Base-by-base conservation (phyloP, 164 flowering plant species). In the Magnolia kwangsiensis region DNA sequence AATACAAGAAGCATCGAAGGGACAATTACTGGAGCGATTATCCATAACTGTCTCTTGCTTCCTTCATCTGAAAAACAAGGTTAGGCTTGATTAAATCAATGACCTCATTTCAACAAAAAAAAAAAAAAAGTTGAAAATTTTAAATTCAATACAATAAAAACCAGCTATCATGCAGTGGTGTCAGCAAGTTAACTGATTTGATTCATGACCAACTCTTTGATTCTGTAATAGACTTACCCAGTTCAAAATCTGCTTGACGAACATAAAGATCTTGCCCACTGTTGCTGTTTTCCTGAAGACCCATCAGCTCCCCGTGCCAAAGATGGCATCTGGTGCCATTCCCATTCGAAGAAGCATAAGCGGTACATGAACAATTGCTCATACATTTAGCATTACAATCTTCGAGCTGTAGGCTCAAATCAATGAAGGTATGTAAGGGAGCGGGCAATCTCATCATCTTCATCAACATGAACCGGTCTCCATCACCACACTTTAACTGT, bases 391-490 rank as follows among this genome's bases (percentile, higher is more conserved):
- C 3, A 0, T 20, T 13, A 19, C 77, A 67, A 7, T 67, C 63
- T 55, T 55, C 10, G 16, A 11, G 4, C 23, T 50, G 14, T 18
- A 21, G 69, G 27, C 58, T 23, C 59, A 21, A 50, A 63, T 7
- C 64, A 0, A 11, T 18, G 58, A 74, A 20, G 58, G 37, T n/a
- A n/a, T 7, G 1, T 8, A 71, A 51, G 23, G 27, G 29, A 13
- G 85, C 85, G 0, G 88, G 89, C 75, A 85, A 37, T 71, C 84
- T 85, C 51, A 85, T n/a, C 11, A 67, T 78, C 3, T 21, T 16
- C 29, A 76, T 21, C 31, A 8, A 14, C 11, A 58, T 16, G 51
- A 76, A 76, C 45, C 23, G 68, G 21, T 76, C 78, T n/a, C 74
- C 50, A 18, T 29, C n/a, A 58, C 51, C 8, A 13, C 74, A 69